These are phyloP conservation scores for Ophiocordyceps sinensis DNA, from an alignment of 2,329 filamentous ascomycete genomes.

Conservation along the genomic window DNA sequence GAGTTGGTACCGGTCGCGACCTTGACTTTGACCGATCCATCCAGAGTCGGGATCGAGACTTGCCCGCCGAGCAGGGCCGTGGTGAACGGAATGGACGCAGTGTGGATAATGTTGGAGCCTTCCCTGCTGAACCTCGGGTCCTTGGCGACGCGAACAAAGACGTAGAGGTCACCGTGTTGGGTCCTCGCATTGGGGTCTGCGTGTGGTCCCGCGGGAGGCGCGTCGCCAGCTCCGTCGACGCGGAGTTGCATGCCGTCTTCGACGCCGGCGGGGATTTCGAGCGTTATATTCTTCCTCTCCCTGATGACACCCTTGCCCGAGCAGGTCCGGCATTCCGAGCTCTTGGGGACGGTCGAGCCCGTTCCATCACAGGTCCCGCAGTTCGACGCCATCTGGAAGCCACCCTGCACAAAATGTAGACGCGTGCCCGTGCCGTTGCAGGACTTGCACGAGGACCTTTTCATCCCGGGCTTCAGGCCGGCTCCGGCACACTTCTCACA, in stretches of 20 bases:
- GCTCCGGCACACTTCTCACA: conserved; percentile 75
- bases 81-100: conserved; percentile 78
- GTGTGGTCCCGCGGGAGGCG: conserved; percentile 59
- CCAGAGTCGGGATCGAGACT: conserved; percentile 76
- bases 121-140: conserved; percentile 81
- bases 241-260: conserved; percentile 92
- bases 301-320: conserved; percentile 70
- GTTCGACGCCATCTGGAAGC: conserved; percentile 91
- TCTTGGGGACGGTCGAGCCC: conserved; percentile 61
- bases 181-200: conserved; percentile 47
- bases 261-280: conserved; percentile 90
- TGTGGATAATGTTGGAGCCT: conserved; percentile 86
- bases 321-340: conserved; percentile 69
- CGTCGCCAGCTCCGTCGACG: conserved; percentile 75
- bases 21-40: conserved; percentile 80
- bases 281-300: conserved; percentile 66
- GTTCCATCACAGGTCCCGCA: conserved; percentile 70
- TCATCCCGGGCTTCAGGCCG: conserved; percentile 69
- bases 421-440: conserved; percentile 80
- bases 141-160: conserved; percentile 76
- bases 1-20: conserved; percentile 84
- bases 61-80: conserved; percentile 88
- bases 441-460: conserved; percentile 56
- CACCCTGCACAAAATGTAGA: conserved; percentile 79
- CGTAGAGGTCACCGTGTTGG: conserved; percentile 78